phyloP scores from a whole-genome alignment of 768 basidiomycete species.

The Phylloporus sp. region DNA sequence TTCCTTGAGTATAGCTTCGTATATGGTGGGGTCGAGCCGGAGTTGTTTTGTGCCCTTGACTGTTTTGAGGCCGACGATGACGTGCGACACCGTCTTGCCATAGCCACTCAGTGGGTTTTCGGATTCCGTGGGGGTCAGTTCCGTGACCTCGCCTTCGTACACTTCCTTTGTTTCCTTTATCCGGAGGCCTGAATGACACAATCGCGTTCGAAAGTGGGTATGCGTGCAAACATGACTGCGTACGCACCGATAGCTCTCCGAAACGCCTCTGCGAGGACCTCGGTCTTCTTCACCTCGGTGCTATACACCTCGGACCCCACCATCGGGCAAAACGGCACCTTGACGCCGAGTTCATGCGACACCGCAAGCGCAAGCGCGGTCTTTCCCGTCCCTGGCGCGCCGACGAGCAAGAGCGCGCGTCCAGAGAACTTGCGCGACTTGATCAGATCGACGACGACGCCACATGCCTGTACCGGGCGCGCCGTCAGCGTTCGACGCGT shows the following conservation, averaged over 20 bases:
- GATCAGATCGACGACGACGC: constrained; percentile 83
- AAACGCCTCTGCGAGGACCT: constrained; percentile 92
- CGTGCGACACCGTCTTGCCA: constrained; percentile 98
- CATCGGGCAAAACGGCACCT: constrained; percentile 98
- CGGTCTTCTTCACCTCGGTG: constrained; percentile 98
- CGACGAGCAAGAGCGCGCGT: constrained; percentile 85
- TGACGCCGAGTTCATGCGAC: constrained; percentile 88
- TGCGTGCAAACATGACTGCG: not conserved
- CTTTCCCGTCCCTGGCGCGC: constrained; percentile 97
- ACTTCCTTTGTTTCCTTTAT: constrained; percentile 99
- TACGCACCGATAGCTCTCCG: constrained; percentile 88
- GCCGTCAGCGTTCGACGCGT: not conserved
- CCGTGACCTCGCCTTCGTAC: constrained; percentile 97
- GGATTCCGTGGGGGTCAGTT: constrained; percentile 91
- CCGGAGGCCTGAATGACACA: constrained; percentile 54
- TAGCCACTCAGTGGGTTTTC: constrained; percentile 97
- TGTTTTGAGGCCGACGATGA: constrained; percentile 93
- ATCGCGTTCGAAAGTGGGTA: not conserved
- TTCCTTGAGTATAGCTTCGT: constrained; percentile 96
- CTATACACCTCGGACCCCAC: constrained; percentile 97
- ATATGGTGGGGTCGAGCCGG: constrained; percentile 89
- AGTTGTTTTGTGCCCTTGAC: constrained; percentile 91
- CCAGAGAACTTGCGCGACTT: constrained; percentile 93
- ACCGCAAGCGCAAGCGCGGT: constrained; percentile 95
- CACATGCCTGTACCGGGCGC: constrained; percentile 62